Evolutionary conservation across 768 basidiomycete genomes (phyloP).

Genomic region (Lanmaoa pseudosensibilis): DNA sequence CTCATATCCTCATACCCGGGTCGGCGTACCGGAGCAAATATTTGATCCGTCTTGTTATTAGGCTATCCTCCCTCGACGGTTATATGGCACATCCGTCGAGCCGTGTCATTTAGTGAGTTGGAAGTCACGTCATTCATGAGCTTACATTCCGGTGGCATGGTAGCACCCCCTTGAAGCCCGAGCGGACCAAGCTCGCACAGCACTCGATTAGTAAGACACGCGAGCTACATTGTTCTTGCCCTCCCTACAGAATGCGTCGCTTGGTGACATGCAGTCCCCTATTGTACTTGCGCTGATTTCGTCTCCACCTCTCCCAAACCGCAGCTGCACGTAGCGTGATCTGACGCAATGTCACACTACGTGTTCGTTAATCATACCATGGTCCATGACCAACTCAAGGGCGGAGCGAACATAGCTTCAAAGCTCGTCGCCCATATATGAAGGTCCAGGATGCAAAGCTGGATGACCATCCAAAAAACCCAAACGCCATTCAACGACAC

Average conservation of each 20-base stretch:
- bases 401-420: slow-evolving; percentile 19
- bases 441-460: not conserved
- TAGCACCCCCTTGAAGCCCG: not conserved
- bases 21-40: not conserved
- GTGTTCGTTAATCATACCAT: not conserved
- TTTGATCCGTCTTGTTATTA: not conserved
- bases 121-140: not conserved
- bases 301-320: not conserved
- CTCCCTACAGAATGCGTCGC: not conserved
- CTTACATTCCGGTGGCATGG: not conserved
- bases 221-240: not conserved
- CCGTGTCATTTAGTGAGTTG: not conserved
- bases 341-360: not conserved
- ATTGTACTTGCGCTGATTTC: not conserved
- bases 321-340: too few relatives aligned
- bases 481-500: not conserved
- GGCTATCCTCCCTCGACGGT: not conserved
- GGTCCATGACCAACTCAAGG: too few relatives aligned
- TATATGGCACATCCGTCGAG: not conserved
- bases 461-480: not conserved
- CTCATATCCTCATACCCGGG: not conserved
- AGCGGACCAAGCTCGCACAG: slow-evolving; percentile 1
- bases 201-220: not conserved
- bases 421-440: slow-evolving; percentile 8
- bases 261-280: not conserved